Percentiles rank a stretch among this genome's conserved stretches.
Evolutionary conservation across 1,284 basidiomycete genomes (phyloP).

Genomic region (Mycosarcoma mackinlayi): DNA sequence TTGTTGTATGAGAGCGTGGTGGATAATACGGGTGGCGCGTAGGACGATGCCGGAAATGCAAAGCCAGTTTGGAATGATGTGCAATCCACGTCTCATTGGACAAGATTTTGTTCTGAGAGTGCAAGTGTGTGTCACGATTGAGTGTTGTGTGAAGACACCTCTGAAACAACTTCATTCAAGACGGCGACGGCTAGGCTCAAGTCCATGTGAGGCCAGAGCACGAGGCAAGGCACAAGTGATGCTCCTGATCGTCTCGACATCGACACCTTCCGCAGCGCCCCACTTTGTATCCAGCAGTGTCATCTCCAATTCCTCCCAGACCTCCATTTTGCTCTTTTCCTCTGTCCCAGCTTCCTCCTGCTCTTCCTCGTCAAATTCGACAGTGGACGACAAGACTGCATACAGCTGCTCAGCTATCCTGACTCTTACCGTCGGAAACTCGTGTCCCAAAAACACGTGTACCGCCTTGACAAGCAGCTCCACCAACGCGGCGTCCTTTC

Average conservation of each 20-base stretch:
- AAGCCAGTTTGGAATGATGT: not conserved
- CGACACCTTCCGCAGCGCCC: not conserved
- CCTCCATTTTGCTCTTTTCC: conserved; percentile 1
- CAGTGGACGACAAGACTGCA: conserved; percentile 20
- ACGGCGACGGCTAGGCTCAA: too few species aligned
- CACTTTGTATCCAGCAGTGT: conserved; percentile 40
- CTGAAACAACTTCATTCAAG: too few species aligned
- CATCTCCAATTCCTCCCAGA: conserved; percentile 20
- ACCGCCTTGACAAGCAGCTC: not conserved
- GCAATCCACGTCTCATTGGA: not conserved
- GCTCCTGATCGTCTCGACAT: not conserved
- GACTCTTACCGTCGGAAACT: conserved; percentile 22
- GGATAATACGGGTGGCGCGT: too few species aligned
- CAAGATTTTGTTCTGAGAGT: not conserved
- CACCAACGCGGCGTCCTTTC: not conserved
- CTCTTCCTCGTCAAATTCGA: conserved; percentile 7
- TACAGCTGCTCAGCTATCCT: conserved; percentile 45
- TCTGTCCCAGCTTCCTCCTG: not conserved
- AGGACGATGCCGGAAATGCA: not conserved
- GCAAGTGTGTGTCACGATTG: not conserved
- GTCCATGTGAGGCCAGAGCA: conserved; percentile 3
- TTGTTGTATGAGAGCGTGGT: conserved; percentile 52
- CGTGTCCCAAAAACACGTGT: conserved; percentile 15
- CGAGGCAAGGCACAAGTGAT: conserved; percentile 5
- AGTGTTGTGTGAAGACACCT: too few species aligned